These are phyloP conservation scores for Dictyostelium capitatum DNA, from an alignment of 78 protist genomes.

Conservation along the genomic window DNA sequence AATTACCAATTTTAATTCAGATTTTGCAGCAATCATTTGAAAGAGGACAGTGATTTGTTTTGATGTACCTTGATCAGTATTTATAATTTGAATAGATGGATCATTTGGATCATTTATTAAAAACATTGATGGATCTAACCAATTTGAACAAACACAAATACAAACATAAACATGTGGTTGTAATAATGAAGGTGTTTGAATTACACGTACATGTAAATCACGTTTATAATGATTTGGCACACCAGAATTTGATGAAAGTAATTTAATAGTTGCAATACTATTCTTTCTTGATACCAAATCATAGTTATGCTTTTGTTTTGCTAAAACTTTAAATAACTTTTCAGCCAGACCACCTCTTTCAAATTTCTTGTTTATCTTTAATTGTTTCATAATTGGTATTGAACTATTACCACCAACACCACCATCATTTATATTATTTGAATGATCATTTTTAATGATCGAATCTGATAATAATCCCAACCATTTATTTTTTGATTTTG, in stretches of 20 bases:
- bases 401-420: not conserved
- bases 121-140: not conserved
- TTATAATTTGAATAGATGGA: not conserved
- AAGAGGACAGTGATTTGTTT: not conserved
- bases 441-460: not conserved
- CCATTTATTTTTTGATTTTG: slow-evolving; percentile 15
- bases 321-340: not conserved
- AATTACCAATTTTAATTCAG: slow-evolving; percentile 14
- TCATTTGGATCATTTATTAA: not conserved
- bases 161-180: slow-evolving; percentile 38
- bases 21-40: slow-evolving; percentile 4
- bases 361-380: not conserved
- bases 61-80: not conserved
- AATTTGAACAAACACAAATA: slow-evolving; percentile 1
- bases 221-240: slow-evolving; percentile 4
- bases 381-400: not conserved
- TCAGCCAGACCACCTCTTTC: slow-evolving; percentile 8
- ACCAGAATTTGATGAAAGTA: not conserved
- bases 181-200: not conserved
- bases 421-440: not conserved
- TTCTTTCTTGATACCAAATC: not conserved
- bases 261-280: not conserved
- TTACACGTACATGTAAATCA: not conserved
- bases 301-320: not conserved
- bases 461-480: not conserved